Evolutionary conservation across 306 rosid genomes (phyloP), one percentile per base, ranked within the genome.

Genomic region (Dalbergia cultrata): DNA sequence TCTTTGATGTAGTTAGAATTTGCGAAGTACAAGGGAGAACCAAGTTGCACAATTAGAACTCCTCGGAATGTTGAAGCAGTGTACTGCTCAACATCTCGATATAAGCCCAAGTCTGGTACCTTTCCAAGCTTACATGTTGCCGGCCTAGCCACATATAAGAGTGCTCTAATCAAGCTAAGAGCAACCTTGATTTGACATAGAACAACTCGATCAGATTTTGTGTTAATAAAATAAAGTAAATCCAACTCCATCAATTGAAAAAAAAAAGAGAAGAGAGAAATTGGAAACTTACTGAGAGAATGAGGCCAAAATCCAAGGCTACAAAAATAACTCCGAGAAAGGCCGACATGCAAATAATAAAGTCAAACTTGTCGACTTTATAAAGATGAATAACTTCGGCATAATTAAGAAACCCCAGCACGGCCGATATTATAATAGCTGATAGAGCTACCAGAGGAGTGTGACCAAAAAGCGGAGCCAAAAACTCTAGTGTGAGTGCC

Each of bases 21-120:
- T 58, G 97, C 90, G 83, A 85, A 95, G 82, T 91, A 95, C 81
- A 95, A 26, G 26, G 99, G 99, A 50, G 99, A 95, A 71, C 99
- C 97, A 21, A 93, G 85, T 66, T 93, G 94, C 17, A 95, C 54
- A 72, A 90, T 62, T 10, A 93, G 63, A 74, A 95, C 8, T 16
- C 97, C 97, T 4, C 84, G 82, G 41, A 43, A 8, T 22, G 57
- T 43, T 70, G 95, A 77, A 39, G 80, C 80, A 2, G 90, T 89
- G 18, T 93, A 95, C 75, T 93, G 97, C 17, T 91, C 91, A 1
- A 80, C 16, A 63, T 95, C 97, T 63, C 97, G 87, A 37, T 90
- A 95, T 5, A 90, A 6, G 52, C 43, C 72, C 0, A 87, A 16
- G 59, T 89, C 83, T 10, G 87, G 26, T 62, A 95, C 39, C 81